A percentile compares a stretch with the other conserved stretches of the same genome.
phyloP scores from a whole-genome alignment of 2,329 filamentous ascomycete genomes.

The Cytospora paraplurivora region DNA sequence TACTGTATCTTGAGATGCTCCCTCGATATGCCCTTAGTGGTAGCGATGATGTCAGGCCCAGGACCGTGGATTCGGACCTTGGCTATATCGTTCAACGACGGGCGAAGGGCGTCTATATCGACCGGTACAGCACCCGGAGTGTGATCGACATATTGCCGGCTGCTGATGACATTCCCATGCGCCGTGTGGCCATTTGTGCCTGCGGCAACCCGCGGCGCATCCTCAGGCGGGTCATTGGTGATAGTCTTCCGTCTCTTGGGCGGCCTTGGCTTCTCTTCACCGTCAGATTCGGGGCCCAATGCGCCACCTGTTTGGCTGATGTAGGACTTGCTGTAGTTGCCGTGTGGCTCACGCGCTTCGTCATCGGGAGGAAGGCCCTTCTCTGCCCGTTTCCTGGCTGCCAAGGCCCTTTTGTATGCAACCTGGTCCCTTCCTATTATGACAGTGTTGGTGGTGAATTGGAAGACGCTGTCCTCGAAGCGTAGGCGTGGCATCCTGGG shows the following conservation, averaged over 20 bases:
- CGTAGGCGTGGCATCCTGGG: slow-evolving; percentile 16
- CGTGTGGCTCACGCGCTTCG: slow-evolving; percentile 48
- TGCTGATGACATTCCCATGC: slow-evolving; percentile 50
- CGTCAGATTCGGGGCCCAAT: slow-evolving; percentile 63
- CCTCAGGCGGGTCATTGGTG: slow-evolving; percentile 35
- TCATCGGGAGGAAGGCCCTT: slow-evolving; percentile 52
- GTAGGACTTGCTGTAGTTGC: slow-evolving; percentile 64
- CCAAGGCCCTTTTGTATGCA: slow-evolving; percentile 49
- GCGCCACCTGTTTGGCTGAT: slow-evolving; percentile 72
- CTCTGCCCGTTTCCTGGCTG: slow-evolving; percentile 52
- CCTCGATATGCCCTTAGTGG: slow-evolving; percentile 73
- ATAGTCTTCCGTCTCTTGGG: slow-evolving; percentile 51
- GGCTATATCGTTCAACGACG: slow-evolving; percentile 63
- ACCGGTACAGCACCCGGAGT: slow-evolving; percentile 61
- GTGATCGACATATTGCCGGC: slow-evolving; percentile 62
- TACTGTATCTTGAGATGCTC: slow-evolving; percentile 74
- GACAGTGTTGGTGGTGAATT: slow-evolving; percentile 24
- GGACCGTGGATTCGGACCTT: slow-evolving; percentile 74
- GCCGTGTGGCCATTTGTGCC: slow-evolving; percentile 26
- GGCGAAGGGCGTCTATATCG: slow-evolving; percentile 60
- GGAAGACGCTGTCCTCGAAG: slow-evolving; percentile 24
- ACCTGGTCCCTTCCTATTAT: slow-evolving; percentile 27
- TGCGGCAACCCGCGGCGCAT: slow-evolving; percentile 22
- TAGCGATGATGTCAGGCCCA: slow-evolving; percentile 59
- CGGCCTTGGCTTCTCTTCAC: slow-evolving; percentile 51